A percentile compares a stretch with the other conserved stretches of the same genome.
Evolutionary conservation across 108 stramenopile species (phyloP).

Genomic region (Mediolabrus comicus): DNA sequence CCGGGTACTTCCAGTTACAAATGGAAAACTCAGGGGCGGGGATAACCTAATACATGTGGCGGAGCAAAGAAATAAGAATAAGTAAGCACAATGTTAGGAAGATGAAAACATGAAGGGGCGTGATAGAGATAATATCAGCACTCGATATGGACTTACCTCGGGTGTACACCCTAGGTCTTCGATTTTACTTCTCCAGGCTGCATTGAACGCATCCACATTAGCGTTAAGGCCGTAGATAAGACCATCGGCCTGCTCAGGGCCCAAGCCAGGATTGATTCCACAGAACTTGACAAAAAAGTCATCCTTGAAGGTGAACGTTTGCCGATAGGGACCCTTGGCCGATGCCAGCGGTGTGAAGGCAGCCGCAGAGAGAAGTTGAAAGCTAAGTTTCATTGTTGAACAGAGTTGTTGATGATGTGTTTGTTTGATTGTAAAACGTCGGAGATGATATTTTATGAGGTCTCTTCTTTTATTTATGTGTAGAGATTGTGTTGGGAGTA

Average conservation of each 20-base stretch:
- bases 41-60: neutral
- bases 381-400: neutral
- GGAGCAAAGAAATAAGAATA: neutral
- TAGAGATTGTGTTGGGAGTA: neutral
- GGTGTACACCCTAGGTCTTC: slow-evolving; percentile 14
- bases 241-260: slow-evolving; percentile 12
- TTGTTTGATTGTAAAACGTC: neutral
- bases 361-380: neutral
- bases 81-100: neutral
- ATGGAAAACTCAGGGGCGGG: slow-evolving; percentile 24
- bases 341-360: slow-evolving; percentile 6
- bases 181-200: slow-evolving; percentile 14
- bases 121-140: neutral
- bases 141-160: neutral
- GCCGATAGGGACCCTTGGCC: neutral
- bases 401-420: neutral
- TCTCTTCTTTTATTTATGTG: neutral
- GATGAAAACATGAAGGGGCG: no score
- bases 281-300: slow-evolving; percentile 27
- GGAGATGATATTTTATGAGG: neutral
- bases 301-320: slow-evolving; percentile 30
- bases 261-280: slow-evolving; percentile 17
- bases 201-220: slow-evolving; percentile 10
- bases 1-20: slow-evolving; percentile 35
- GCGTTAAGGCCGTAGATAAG: slow-evolving; percentile 17